Evolutionary conservation across 352 stramenopile species (phyloP), one percentile per base, ranked within the genome.

Genomic region (Globisporangium splendens): DNA sequence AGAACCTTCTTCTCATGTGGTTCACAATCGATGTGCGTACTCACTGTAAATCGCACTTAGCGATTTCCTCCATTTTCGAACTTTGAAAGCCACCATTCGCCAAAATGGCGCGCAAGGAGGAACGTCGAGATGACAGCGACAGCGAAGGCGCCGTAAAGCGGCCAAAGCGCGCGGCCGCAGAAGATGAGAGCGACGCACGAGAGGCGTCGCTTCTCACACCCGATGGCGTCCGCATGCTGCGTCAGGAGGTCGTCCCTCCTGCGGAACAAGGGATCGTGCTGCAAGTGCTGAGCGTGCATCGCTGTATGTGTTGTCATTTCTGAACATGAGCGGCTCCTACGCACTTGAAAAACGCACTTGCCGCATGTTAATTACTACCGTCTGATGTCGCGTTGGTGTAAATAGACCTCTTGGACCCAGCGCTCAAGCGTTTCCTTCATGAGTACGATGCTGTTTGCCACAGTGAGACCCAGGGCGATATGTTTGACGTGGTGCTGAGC

Each of bases 401-500:
- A 28, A 8, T 20, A 91, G 82, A 89, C 33, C 42, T 88, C 21
- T 66, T 54, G 2, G 82, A 89, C 48, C 82, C 79, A 0, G 62
- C 56, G 43, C 53, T 85, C 4, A 66, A 60, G 44, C 22, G 66
- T n/a, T 58, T 68, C 48, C 65, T 91, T 6, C 63, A 66, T 3
- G 18, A 39, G 2, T 31, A 24, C 1, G 68, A 71, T 12, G 28
- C 28, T 6, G 3, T 35, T 8, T 33, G 43, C 2, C 17, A 50
- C 2, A 33, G 21, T 18, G 39, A 44, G 1, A 46, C 65, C 33
- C 59, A 72, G 4, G 59, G 54, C 33, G 68, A 89, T 50, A 69
- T 79, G 14, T 88, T 88, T 41, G 82, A 91, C 54, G 39, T 88
- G 42, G 49, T 91, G 14, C 33, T 91, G 51, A 91, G 77, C 56